These are phyloP conservation scores for Lichtheimia ramosa DNA, from an alignment of 371 early-diverging fungal genomes.

Conservation along the genomic window DNA sequence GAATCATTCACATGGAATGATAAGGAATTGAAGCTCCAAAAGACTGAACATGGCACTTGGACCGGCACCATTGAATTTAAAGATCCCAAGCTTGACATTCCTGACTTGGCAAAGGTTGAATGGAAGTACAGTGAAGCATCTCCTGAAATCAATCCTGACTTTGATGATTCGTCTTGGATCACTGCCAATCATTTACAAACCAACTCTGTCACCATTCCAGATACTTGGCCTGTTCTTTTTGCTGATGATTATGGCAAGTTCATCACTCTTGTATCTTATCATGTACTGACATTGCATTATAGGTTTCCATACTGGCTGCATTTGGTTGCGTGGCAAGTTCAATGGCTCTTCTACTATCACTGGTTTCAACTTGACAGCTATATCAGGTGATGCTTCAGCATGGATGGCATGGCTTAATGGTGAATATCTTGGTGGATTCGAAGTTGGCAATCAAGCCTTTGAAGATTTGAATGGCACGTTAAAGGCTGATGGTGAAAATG, in stretches of 20 bases:
- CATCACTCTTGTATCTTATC: not conserved
- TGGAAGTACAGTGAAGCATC: conserved; percentile 25
- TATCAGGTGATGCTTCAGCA: conserved; percentile 20
- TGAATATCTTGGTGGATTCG: conserved; percentile 26
- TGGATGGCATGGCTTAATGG: conserved; percentile 24
- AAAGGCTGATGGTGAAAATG: conserved; percentile 14
- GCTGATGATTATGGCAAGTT: conserved; percentile 23
- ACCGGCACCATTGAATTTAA: conserved; percentile 13
- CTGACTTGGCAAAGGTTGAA: conserved; percentile 12
- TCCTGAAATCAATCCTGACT: conserved; percentile 18
- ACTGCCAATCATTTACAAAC: conserved; percentile 20
- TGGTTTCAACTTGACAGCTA: conserved; percentile 15
- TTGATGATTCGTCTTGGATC: conserved; percentile 24
- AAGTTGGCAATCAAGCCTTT: conserved; percentile 13
- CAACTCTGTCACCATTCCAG: conserved; percentile 16
- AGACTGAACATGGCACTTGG: conserved; percentile 9
- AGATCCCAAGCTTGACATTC: conserved; percentile 1
- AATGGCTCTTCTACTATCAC: conserved; percentile 15
- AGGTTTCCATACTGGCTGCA: conserved; percentile 23
- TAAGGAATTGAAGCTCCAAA: conserved; percentile 3
- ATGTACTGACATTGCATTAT: too few species aligned
- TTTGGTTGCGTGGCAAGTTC: conserved; percentile 28
- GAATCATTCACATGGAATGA: conserved; percentile 15
- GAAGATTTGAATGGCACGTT: conserved; percentile 4
- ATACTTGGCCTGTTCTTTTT: conserved; percentile 17